phyloP scores from a whole-genome alignment of 1,139 yeast species.

The Taphrina wiesneri region DNA sequence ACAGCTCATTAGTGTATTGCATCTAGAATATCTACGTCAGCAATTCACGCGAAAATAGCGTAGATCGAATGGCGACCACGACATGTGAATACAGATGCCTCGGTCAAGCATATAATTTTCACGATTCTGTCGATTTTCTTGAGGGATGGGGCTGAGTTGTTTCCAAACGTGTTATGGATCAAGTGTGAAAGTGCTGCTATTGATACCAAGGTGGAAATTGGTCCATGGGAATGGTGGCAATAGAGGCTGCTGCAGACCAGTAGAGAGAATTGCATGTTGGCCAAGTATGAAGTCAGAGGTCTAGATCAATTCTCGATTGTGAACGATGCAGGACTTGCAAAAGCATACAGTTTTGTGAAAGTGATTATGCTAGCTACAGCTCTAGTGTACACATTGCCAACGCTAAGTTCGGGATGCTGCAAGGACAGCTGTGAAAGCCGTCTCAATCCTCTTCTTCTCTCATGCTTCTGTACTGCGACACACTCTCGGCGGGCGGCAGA shows the following conservation, averaged over 20 bases:
- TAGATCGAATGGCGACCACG: background rate
- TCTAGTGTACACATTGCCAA: background rate
- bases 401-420: background rate
- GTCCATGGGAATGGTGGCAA: too few relatives aligned
- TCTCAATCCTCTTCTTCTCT: constrained; percentile 8
- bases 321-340: too few relatives aligned
- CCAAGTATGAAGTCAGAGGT: too few relatives aligned
- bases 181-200: too few relatives aligned
- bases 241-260: too few relatives aligned
- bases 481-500: constrained; percentile 15
- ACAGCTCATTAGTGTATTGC: background rate
- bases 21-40: background rate
- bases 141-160: too few relatives aligned
- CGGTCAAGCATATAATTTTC: background rate
- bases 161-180: too few relatives aligned
- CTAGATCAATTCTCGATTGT: too few relatives aligned
- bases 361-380: background rate
- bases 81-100: background rate
- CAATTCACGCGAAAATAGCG: background rate
- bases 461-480: background rate
- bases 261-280: too few relatives aligned
- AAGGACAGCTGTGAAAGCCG: background rate
- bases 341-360: too few relatives aligned
- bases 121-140: background rate
- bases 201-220: too few relatives aligned